These are phyloP conservation scores for Eleusine coracana DNA, from an alignment of 176 grass and related monocot species.

Conservation along the genomic window DNA sequence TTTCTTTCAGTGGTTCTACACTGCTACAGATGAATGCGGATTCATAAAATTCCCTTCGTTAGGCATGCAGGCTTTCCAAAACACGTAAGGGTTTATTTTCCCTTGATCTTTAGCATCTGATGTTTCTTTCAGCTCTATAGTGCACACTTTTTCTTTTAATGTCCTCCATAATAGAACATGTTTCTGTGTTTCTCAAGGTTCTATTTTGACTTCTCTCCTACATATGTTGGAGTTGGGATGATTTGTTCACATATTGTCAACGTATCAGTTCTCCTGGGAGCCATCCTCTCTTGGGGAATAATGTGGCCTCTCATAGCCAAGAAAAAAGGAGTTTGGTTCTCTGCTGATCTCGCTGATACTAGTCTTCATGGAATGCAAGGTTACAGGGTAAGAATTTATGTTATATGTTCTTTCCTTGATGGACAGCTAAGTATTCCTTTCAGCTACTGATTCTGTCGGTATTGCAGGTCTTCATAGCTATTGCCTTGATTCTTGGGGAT, in stretches of 20 bases:
- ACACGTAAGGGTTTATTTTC: constrained; percentile 49
- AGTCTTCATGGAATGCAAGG: constrained; percentile 68
- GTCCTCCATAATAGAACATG: neutral
- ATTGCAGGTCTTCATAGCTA: constrained; percentile 75
- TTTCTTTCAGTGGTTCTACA: constrained; percentile 97
- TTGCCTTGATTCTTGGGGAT: constrained; percentile 76
- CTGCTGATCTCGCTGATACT: constrained; percentile 33
- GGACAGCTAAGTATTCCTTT: constrained; percentile 9
- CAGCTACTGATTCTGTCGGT: neutral
- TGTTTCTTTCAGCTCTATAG: constrained; percentile 2
- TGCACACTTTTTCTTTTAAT: neutral
- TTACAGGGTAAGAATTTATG: constrained; percentile 59
- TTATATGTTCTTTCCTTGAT: neutral
- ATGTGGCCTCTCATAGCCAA: constrained; percentile 78
- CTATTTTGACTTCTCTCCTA: constrained; percentile 78
- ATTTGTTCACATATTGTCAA: constrained; percentile 86
- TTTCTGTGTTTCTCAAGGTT: constrained; percentile 52
- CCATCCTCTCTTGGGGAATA: constrained; percentile 71
- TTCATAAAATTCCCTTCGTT: constrained; percentile 61
- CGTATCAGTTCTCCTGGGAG: constrained; percentile 62
- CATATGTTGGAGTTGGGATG: constrained; percentile 92
- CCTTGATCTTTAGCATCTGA: neutral
- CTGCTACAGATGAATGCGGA: constrained; percentile 64
- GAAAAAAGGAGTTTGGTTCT: constrained; percentile 72
- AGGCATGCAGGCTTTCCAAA: constrained; percentile 65